Conservation (phyloP, 2,329 filamentous ascomycete genomes). For the Diaporthe vexans region DNA sequence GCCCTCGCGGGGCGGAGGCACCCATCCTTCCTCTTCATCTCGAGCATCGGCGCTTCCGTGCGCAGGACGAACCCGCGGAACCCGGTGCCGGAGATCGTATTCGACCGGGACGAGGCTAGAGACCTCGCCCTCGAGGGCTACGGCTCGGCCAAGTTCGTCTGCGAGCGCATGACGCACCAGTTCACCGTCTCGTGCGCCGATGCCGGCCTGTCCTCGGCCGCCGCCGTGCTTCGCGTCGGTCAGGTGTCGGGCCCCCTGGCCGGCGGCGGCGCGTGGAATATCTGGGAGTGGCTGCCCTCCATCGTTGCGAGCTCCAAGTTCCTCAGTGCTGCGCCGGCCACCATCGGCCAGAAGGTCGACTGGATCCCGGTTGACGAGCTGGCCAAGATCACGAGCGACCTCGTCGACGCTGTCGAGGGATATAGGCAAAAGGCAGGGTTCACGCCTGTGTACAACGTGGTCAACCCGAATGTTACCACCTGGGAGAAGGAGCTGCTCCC, state of each 20-base stretch:
- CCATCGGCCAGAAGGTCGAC: constrained; percentile 46
- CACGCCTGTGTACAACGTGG: constrained; percentile 35
- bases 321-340: constrained; percentile 44
- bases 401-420: constrained; percentile 42
- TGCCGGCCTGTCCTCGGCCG: constrained; percentile 36
- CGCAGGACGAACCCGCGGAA: constrained; percentile 32
- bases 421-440: background rate
- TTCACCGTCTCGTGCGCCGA: constrained; percentile 42
- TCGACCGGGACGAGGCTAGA: constrained; percentile 38
- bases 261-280: constrained; percentile 47
- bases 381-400: constrained; percentile 45
- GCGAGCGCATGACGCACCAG: constrained; percentile 47
- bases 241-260: constrained; percentile 48
- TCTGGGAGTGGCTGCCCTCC: constrained; percentile 48
- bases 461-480: constrained; percentile 30
- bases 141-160: constrained; percentile 48
- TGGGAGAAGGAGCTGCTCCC: constrained; percentile 34
- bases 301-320: constrained; percentile 47
- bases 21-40: constrained; percentile 46
- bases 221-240: constrained; percentile 45
- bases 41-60: constrained; percentile 47
- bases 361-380: constrained; percentile 49
- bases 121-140: constrained; percentile 47
- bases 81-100: constrained; percentile 45
- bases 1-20: constrained; percentile 44